Base-by-base conservation (phyloP, 2,329 filamentous ascomycete species). In the Fusarium sp. region DNA sequence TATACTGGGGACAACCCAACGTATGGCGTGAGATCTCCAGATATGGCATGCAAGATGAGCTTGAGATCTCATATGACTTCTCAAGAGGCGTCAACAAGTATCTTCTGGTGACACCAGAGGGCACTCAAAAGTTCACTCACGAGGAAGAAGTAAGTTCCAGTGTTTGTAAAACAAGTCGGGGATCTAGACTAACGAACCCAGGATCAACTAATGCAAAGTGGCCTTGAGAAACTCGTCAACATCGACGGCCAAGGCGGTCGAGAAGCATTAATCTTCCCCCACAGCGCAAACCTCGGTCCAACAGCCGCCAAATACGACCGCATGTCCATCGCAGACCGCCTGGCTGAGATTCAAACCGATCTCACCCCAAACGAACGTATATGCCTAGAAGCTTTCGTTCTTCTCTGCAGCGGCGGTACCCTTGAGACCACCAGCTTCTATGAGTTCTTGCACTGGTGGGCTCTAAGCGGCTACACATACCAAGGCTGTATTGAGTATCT, bases 381-480 rank as follows among this genome's bases (percentile, higher is more conserved):
- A 5, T 76, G 78, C 5, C 42, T 86, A 5, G 83, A 86, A 69
- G 77, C 80, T 0, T 85, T 85, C 16, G 75, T 86, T 1, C 77
- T 85, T 0, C 81, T 86, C 3, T 83, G 81, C 67, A 85, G 84
- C 56, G 83, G 85, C 9, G 83, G 78, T 0, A 85, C 82, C 0
- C 80, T 85, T 1, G 80, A 83, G 15, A 85, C 82, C 0, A 83
- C 81, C 0, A 83, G 82, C 28, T 85, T 87, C 64, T 83, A 83
- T 53, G 85, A 88, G 60, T 83, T 87, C 37, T 75, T 88, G 23
- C 85, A 85, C 64, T 86, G 85, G 85, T 87, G 82, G 85, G 85
- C 82, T 13, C 76, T 85, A 3, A 80, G 79, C 60, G 84, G 80
- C 33, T 85, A 85, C 73, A 81, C 78, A 9, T 85, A 83, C 59